phyloP scores from a whole-genome alignment of 345 rosid species.

The Microcos paniculata region DNA sequence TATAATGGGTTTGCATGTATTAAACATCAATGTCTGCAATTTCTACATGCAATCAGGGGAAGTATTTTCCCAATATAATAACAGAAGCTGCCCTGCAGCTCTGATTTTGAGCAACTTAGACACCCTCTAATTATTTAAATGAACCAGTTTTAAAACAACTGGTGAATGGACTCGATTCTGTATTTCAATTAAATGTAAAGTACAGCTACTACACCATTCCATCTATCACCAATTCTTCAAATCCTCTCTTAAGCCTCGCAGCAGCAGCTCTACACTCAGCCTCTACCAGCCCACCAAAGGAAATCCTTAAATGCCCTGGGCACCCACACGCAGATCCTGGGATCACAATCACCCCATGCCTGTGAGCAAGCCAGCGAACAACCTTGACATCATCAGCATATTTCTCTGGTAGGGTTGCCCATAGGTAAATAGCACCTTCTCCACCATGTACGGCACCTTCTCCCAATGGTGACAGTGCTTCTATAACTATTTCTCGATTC shows the following conservation, averaged over 20 bases:
- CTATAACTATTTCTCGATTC: constrained; percentile 69
- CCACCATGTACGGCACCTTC: constrained; percentile 78
- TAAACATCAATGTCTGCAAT: constrained; percentile 3
- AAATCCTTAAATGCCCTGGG: constrained; percentile 68
- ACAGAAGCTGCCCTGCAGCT: background rate
- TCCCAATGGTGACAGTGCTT: constrained; percentile 83
- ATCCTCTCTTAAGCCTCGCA: constrained; percentile 60
- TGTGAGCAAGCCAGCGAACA: constrained; percentile 79
- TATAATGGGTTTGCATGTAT: constrained; percentile 6
- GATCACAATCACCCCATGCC: constrained; percentile 78
- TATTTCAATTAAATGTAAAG: background rate
- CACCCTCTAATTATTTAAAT: constrained; percentile 9
- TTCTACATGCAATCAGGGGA: background rate
- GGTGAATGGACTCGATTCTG: constrained; percentile 2
- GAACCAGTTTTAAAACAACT: background rate
- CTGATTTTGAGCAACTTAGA: constrained; percentile 1
- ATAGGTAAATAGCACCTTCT: constrained; percentile 92
- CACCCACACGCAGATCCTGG: constrained; percentile 80
- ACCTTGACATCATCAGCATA: constrained; percentile 50
- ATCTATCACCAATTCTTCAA: constrained; percentile 44
- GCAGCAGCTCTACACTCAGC: constrained; percentile 68
- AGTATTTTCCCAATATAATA: background rate
- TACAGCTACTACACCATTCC: constrained; percentile 11
- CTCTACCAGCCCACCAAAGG: constrained; percentile 80
- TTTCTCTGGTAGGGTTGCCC: constrained; percentile 81